Percentiles rank a stretch among this genome's conserved stretches.
Evolutionary conservation across 1,284 basidiomycete genomes (phyloP).

Genomic region (Mycena citricolor): DNA sequence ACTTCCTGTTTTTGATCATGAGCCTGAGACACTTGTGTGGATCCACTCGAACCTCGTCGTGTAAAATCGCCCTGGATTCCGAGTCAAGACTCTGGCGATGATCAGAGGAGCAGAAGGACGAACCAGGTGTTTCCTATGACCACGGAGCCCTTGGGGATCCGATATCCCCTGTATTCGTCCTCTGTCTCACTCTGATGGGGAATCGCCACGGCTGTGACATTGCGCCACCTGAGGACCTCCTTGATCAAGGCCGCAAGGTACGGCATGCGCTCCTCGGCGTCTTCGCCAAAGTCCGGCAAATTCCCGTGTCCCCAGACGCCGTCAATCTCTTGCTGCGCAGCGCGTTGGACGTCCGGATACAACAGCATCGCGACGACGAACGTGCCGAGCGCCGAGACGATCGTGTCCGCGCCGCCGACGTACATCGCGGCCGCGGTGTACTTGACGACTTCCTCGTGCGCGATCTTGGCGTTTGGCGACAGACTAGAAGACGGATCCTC

Average conservation of each 20-base stretch:
- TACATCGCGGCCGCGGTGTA: background rate
- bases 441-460: background rate
- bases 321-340: constrained; percentile 49
- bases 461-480: too few species aligned
- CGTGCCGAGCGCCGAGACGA: constrained; percentile 31
- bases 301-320: constrained; percentile 39
- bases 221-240: constrained; percentile 39
- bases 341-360: constrained; percentile 38
- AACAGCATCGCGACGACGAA: constrained; percentile 40
- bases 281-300: constrained; percentile 46
- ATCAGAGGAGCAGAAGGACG: constrained; percentile 5
- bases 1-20: constrained; percentile 16
- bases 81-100: constrained; percentile 3
- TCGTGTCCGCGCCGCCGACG: constrained; percentile 28
- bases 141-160: constrained; percentile 34
- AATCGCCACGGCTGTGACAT: constrained; percentile 25
- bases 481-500: too few species aligned
- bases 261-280: constrained; percentile 33
- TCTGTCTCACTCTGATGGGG: constrained; percentile 32
- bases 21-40: constrained; percentile 1
- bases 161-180: constrained; percentile 34
- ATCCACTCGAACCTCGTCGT: constrained; percentile 40
- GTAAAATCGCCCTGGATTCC: constrained; percentile 44
- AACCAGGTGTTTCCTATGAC: constrained; percentile 38
- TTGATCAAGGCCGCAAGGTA: constrained; percentile 39